These are phyloP conservation scores for Leonotis leonurus DNA, from an alignment of 257 asterid species.

Conservation along the genomic window DNA sequence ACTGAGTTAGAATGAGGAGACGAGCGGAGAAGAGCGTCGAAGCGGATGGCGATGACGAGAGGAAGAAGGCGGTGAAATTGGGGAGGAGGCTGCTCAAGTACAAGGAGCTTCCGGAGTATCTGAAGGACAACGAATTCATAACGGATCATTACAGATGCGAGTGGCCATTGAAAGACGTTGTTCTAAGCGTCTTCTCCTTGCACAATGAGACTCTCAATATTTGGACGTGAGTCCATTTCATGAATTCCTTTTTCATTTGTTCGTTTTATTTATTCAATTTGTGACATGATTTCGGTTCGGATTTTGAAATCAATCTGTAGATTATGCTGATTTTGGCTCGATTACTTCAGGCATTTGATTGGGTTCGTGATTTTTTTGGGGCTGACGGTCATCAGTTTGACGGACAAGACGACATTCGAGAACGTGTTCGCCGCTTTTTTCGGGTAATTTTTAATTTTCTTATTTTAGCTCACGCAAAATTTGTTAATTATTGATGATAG, in stretches of 20 bases:
- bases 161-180: slow-evolving; percentile 71
- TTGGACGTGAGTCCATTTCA: slow-evolving; percentile 65
- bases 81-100: slow-evolving; percentile 44
- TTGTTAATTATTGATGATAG: not conserved
- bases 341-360: slow-evolving; percentile 60
- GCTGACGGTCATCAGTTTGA: slow-evolving; percentile 59
- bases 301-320: not conserved
- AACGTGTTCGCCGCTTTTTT: slow-evolving; percentile 29
- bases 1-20: slow-evolving; percentile 26
- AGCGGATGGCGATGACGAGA: slow-evolving; percentile 3
- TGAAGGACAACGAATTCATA: slow-evolving; percentile 82
- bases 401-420: slow-evolving; percentile 48
- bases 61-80: slow-evolving; percentile 18
- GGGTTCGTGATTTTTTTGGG: slow-evolving; percentile 67
- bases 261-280: not conserved
- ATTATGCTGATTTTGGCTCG: not conserved
- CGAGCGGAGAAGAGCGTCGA: slow-evolving; percentile 22
- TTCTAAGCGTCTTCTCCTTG: slow-evolving; percentile 71
- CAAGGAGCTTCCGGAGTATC: slow-evolving; percentile 75
- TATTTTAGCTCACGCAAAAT: not conserved
- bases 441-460: slow-evolving; percentile 27
- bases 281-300: not conserved
- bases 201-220: slow-evolving; percentile 89
- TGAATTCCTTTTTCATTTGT: not conserved
- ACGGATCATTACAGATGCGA: slow-evolving; percentile 77